These are phyloP conservation scores for Xylaria sp. DNA, from an alignment of 2,329 filamentous ascomycete species.

Conservation along the genomic window DNA sequence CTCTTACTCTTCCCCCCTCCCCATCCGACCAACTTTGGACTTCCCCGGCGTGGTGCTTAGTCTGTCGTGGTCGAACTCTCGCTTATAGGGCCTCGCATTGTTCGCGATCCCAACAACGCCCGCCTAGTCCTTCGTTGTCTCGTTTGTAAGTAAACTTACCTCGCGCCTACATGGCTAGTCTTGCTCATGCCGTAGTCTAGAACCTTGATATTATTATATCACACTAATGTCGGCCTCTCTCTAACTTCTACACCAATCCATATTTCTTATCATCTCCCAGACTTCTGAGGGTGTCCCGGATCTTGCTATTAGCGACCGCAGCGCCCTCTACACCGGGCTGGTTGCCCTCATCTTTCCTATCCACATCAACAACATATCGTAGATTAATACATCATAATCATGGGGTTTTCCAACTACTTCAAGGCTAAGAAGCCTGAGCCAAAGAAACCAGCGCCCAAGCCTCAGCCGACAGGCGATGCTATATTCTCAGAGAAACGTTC, in stretches of 20 bases:
- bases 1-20: slow-evolving; percentile 11
- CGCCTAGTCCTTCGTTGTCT: slow-evolving; percentile 19
- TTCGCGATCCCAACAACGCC: slow-evolving; percentile 11
- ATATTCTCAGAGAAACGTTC: slow-evolving; percentile 54
- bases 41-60: neutral
- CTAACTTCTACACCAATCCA: neutral
- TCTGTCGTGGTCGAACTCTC: slow-evolving; percentile 24
- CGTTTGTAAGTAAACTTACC: slow-evolving; percentile 16
- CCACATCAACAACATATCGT: slow-evolving; percentile 9
- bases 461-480: slow-evolving; percentile 44
- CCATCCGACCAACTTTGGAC: slow-evolving; percentile 9
- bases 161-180: neutral
- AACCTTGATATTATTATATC: neutral
- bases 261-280: slow-evolving; percentile 4
- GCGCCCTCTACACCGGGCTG: slow-evolving; percentile 25
- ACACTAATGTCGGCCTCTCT: neutral
- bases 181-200: neutral
- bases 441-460: slow-evolving; percentile 40
- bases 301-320: slow-evolving; percentile 6
- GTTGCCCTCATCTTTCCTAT: slow-evolving; percentile 21
- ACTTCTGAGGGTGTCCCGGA: neutral
- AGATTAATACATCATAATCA: slow-evolving; percentile 47
- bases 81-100: slow-evolving; percentile 23
- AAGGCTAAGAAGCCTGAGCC: slow-evolving; percentile 61
- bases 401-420: slow-evolving; percentile 73